Evolutionary conservation across 208 protist genomes (phyloP).

Genomic region (Wallacemonas rigidus): DNA sequence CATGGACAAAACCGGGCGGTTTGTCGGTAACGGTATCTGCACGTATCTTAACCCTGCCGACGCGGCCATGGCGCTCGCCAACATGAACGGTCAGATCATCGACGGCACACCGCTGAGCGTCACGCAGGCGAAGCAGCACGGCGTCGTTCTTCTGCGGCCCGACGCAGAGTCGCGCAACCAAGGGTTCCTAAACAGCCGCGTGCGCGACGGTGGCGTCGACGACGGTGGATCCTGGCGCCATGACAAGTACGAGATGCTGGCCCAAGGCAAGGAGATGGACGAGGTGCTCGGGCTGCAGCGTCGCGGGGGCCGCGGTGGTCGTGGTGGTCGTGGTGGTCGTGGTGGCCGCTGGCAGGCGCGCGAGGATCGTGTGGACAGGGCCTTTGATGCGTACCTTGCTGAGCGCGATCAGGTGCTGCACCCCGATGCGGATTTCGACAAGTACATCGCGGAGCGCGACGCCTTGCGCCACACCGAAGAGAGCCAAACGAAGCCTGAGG

Average conservation of each 20-base stretch:
- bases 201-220: conserved; percentile 4
- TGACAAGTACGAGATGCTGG: conserved; percentile 71
- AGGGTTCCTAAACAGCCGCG: conserved; percentile 35
- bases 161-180: conserved; percentile 25
- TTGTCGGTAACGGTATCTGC: conserved; percentile 79
- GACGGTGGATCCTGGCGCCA: conserved; percentile 57
- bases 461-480: conserved; percentile 2
- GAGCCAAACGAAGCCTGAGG: background rate
- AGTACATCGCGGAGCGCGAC: conserved; percentile 59
- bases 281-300: conserved; percentile 47
- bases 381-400: conserved; percentile 53
- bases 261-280: conserved; percentile 56
- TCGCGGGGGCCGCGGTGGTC: conserved; percentile 36
- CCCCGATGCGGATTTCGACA: conserved; percentile 40
- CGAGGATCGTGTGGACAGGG: conserved; percentile 37
- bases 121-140: conserved; percentile 72
- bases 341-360: conserved; percentile 26
- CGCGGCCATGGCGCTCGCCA: conserved; percentile 60
- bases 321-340: conserved; percentile 27
- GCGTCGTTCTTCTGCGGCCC: conserved; percentile 73
- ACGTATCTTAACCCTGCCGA: conserved; percentile 92
- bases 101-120: conserved; percentile 73
- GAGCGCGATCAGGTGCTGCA: conserved; percentile 35
- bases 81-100: conserved; percentile 74
- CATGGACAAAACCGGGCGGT: conserved; percentile 82